Evolutionary conservation across 768 basidiomycete species (phyloP).

Genomic region (Dacryopinax spathularia): DNA sequence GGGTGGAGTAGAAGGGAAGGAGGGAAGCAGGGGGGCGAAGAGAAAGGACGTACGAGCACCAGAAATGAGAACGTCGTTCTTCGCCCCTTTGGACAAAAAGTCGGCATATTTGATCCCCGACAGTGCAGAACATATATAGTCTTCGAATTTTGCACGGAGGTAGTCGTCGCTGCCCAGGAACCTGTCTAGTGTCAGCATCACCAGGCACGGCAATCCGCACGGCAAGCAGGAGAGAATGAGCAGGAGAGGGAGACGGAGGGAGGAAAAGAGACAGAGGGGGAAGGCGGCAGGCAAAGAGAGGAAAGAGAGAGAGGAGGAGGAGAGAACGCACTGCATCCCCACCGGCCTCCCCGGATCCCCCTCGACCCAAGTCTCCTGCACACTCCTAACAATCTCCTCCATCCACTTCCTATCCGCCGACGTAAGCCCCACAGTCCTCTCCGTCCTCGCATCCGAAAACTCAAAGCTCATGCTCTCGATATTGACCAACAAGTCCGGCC

Average conservation of each 20-base stretch:
- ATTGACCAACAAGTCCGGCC: constrained; percentile 74
- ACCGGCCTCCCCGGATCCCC: constrained; percentile 40
- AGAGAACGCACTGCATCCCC: constrained; percentile 47
- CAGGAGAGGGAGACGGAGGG: background rate
- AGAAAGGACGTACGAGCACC: constrained; percentile 12
- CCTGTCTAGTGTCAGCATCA: constrained; percentile 26
- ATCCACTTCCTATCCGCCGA: constrained; percentile 95
- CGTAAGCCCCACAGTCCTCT: constrained; percentile 64
- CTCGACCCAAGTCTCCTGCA: constrained; percentile 66
- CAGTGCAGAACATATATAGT: constrained; percentile 80
- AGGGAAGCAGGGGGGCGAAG: background rate
- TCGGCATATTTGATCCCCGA: constrained; percentile 82
- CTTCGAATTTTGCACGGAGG: constrained; percentile 83
- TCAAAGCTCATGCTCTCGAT: constrained; percentile 77
- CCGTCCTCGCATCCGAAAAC: constrained; percentile 69
- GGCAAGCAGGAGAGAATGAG: no score
- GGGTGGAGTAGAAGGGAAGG: no score
- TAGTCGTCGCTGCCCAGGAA: constrained; percentile 97
- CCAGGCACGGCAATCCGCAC: no score
- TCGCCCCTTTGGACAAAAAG: constrained; percentile 57
- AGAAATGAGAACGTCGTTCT: constrained; percentile 32
- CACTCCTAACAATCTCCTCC: constrained; percentile 80
- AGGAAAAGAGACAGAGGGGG: background rate
- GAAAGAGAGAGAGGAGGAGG: background rate
- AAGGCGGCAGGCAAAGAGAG: background rate